Conservation (phyloP, 1,284 basidiomycete genomes). For the Leccinum colubrinum region DNA sequence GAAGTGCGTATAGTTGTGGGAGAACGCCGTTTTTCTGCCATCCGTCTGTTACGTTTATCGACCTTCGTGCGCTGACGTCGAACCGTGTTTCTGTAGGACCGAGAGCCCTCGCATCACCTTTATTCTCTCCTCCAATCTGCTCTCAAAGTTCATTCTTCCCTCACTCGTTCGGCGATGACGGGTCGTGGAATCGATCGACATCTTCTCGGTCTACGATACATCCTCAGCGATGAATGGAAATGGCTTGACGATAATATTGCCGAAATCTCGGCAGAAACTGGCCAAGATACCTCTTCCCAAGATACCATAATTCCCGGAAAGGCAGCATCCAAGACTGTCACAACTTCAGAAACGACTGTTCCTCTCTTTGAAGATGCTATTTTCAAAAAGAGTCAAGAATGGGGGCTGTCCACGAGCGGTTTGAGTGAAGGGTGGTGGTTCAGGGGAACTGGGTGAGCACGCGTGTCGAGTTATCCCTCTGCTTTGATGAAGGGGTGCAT, state of each 20-base stretch:
- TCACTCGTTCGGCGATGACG: conserved; percentile 79
- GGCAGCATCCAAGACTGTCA: not conserved
- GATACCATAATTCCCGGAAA: conserved; percentile 22
- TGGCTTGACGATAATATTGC: conserved; percentile 24
- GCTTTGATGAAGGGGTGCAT: not conserved
- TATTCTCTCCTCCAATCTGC: conserved; percentile 56
- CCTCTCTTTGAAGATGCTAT: conserved; percentile 77
- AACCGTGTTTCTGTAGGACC: not conserved
- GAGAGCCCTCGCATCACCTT: conserved; percentile 20
- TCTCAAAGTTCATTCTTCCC: conserved; percentile 68
- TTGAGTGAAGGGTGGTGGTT: conserved; percentile 87
- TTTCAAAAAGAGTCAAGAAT: conserved; percentile 77
- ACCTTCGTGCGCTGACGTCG: not conserved
- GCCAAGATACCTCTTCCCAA: conserved; percentile 5
- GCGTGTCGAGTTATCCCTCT: not conserved
- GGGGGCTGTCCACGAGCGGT: conserved; percentile 93
- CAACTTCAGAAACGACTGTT: conserved; percentile 30
- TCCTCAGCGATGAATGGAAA: conserved; percentile 46
- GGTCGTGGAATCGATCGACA: conserved; percentile 93
- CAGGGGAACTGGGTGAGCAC: conserved; percentile 79
- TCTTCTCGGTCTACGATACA: conserved; percentile 79
- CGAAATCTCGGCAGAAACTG: not conserved
- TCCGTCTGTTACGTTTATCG: not conserved
- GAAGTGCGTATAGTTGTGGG: conserved; percentile 14
- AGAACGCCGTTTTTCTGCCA: not conserved